phyloP scores from a whole-genome alignment of 1,284 basidiomycete species.

The Hymenochaete sp. region DNA sequence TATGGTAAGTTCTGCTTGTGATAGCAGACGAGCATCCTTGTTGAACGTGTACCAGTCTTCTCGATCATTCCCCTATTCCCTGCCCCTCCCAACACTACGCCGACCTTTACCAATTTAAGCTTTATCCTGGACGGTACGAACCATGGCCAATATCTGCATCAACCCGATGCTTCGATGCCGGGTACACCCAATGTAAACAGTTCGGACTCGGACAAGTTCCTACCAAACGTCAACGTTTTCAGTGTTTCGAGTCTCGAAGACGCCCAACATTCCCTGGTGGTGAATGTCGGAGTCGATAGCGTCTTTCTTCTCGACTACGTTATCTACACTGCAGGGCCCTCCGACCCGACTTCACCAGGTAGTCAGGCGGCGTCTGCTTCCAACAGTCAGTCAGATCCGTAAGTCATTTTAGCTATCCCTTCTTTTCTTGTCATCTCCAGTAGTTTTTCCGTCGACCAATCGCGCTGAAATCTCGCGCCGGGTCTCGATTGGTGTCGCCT shows the following conservation, averaged over 20 bases:
- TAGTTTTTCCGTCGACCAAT: constrained; percentile 9
- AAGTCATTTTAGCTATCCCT: constrained; percentile 7
- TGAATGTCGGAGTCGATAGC: constrained; percentile 38
- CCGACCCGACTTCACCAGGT: constrained; percentile 18
- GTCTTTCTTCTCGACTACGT: constrained; percentile 43
- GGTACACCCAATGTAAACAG: constrained; percentile 10
- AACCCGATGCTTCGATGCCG: constrained; percentile 15
- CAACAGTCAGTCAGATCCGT: constrained; percentile 12
- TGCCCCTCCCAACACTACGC: constrained; percentile 26
- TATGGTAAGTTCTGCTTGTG: too few relatives aligned
- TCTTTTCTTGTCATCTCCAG: constrained; percentile 7
- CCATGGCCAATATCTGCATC: constrained; percentile 26
- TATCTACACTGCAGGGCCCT: constrained; percentile 29
- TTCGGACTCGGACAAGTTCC: constrained; percentile 23
- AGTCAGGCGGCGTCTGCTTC: too few relatives aligned
- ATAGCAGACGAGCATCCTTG: too few relatives aligned
- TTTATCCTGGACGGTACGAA: constrained; percentile 25
- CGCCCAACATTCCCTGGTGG: constrained; percentile 33
- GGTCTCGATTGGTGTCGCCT: too few relatives aligned
- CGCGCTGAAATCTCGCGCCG: background rate
- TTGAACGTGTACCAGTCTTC: too few relatives aligned
- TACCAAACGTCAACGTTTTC: constrained; percentile 30
- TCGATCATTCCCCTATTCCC: constrained; percentile 26
- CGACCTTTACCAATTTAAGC: constrained; percentile 29
- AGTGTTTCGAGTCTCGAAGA: constrained; percentile 30